Percentiles rank a stretch among this genome's conserved stretches.
Evolutionary conservation across 805 yeast genomes (phyloP).

Genomic region (Lipomyces yamanashiensis): DNA sequence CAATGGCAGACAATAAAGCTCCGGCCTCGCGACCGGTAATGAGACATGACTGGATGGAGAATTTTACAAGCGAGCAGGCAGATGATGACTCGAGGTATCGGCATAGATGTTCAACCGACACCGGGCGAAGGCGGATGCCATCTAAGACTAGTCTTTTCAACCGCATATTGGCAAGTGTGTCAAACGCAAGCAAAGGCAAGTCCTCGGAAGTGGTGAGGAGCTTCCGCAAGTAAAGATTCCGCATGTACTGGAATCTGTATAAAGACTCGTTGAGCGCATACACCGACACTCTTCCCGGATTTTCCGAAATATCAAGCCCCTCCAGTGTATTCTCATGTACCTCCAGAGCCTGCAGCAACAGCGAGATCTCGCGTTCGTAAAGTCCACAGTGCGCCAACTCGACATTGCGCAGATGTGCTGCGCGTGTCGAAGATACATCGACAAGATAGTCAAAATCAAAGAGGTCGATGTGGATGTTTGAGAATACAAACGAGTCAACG

Average conservation of each 20-base stretch:
- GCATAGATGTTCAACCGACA: conserved; percentile 32
- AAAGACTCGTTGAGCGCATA: conserved; percentile 35
- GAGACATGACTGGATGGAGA: conserved; percentile 39
- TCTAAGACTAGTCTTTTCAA: conserved; percentile 36
- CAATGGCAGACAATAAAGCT: conserved; percentile 32
- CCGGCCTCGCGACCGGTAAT: conserved; percentile 34
- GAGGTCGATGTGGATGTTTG: conserved; percentile 28
- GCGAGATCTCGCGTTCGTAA: conserved; percentile 38
- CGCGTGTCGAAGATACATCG: conserved; percentile 32
- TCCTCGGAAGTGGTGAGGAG: conserved; percentile 33
- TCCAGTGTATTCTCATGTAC: conserved; percentile 37
- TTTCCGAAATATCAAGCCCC: conserved; percentile 39
- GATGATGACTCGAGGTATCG: conserved; percentile 19
- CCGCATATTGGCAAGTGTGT: conserved; percentile 33
- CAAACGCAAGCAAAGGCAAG: conserved; percentile 32
- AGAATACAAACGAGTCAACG: conserved; percentile 35
- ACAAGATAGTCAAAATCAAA: conserved; percentile 34
- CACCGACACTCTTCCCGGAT: conserved; percentile 38
- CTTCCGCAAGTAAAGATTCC: conserved; percentile 27
- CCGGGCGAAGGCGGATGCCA: conserved; percentile 32
- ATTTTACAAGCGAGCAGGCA: conserved; percentile 26
- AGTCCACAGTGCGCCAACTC: conserved; percentile 38
- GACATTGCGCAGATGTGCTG: conserved; percentile 32
- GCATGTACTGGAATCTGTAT: conserved; percentile 32
- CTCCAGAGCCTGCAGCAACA: conserved; percentile 37